Evolutionary conservation across 1,284 basidiomycete genomes (phyloP).

Genomic region (Trichosporon ovoides): DNA sequence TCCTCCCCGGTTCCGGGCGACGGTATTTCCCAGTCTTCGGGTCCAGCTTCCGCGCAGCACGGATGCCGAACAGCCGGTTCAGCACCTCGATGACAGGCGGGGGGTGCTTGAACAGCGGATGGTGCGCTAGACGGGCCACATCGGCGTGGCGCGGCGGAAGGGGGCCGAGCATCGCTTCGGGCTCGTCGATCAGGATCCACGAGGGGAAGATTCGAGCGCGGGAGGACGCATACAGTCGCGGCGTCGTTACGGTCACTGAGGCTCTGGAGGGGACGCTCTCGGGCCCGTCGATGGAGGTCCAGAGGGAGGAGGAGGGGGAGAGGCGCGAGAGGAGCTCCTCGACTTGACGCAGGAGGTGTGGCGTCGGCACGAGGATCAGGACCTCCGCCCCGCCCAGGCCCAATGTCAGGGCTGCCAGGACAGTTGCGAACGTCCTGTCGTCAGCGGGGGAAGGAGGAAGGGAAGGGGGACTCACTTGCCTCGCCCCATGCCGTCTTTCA

Average conservation of each 20-base stretch:
- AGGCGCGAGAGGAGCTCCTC: conserved; percentile 8
- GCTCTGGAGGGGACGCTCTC: background rate
- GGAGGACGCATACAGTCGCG: conserved; percentile 7
- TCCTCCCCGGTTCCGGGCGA: background rate
- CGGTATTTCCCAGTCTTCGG: background rate
- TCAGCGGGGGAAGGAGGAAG: too few species aligned
- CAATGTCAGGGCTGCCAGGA: conserved; percentile 24
- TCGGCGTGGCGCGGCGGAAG: conserved; percentile 21
- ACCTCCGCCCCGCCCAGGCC: conserved; percentile 7
- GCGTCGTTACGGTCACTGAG: conserved; percentile 22
- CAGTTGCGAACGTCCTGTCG: conserved; percentile 19
- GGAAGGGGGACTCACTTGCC: conserved; percentile 39
- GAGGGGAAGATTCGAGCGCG: conserved; percentile 1
- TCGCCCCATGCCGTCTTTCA: conserved; percentile 36
- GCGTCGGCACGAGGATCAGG: conserved; percentile 29
- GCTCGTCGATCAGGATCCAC: conserved; percentile 34
- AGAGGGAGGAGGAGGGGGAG: background rate
- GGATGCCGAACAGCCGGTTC: conserved; percentile 23
- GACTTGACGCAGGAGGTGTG: conserved; percentile 30
- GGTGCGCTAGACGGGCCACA: conserved; percentile 8
- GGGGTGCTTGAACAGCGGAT: conserved; percentile 27
- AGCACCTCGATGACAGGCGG: conserved; percentile 23
- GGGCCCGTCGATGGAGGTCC: background rate
- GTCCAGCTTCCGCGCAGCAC: too few species aligned
- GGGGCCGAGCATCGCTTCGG: conserved; percentile 29